Evolutionary conservation across 768 basidiomycete genomes (phyloP).

Genomic region (Naganishia vaughanmartiniae): DNA sequence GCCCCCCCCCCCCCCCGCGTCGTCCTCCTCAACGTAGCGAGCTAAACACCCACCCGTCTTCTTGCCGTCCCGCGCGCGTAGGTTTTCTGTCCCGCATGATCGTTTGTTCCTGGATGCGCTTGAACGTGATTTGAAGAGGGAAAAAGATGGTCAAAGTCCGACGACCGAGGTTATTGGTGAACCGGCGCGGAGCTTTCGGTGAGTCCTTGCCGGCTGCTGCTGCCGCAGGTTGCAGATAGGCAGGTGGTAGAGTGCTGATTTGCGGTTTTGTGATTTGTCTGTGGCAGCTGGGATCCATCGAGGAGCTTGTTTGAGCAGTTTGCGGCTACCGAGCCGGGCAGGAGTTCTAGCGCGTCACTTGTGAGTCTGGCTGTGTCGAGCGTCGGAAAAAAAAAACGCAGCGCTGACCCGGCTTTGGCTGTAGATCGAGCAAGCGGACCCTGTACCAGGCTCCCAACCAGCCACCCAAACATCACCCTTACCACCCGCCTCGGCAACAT

Average conservation of each 20-base stretch:
- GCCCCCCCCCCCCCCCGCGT: no score
- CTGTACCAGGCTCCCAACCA: background rate
- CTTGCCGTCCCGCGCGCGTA: constrained; percentile 46
- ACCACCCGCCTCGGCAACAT: background rate
- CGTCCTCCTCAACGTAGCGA: background rate
- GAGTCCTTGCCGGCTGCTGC: no score
- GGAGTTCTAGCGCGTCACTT: background rate
- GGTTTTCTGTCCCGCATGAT: constrained; percentile 97
- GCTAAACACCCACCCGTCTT: no score
- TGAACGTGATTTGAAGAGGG: constrained; percentile 91
- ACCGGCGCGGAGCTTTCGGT: constrained; percentile 78
- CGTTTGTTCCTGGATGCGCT: constrained; percentile 94
- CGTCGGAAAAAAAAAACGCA: background rate
- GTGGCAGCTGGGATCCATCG: constrained; percentile 68
- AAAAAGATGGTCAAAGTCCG: constrained; percentile 82
- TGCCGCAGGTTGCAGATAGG: no score
- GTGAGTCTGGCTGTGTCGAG: background rate
- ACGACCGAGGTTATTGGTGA: constrained; percentile 75
- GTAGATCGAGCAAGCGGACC: background rate
- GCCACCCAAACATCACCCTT: background rate
- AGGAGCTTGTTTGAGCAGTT: constrained; percentile 87
- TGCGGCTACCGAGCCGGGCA: constrained; percentile 48
- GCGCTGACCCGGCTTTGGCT: no score
- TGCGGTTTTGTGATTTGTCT: background rate
- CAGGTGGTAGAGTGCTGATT: no score